A percentile compares a stretch with the other conserved stretches of the same genome.
Conservation (phyloP, 2,329 filamentous ascomycete species). For the Talaromyces sp. region DNA sequence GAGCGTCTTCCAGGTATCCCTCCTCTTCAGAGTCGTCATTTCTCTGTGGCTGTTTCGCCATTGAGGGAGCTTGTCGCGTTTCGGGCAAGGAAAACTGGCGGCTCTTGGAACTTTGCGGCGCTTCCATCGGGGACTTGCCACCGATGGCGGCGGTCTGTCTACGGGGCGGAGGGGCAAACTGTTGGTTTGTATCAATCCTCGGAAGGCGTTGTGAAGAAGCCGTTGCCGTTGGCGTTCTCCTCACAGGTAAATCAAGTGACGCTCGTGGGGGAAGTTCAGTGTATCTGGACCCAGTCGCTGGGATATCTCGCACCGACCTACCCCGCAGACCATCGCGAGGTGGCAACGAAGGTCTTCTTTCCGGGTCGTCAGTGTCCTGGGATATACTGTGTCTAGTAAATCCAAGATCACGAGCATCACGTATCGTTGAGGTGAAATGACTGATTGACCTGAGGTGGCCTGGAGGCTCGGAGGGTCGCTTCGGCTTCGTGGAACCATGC, state of each 20-base stretch:
- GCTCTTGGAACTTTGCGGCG: slow-evolving; percentile 15
- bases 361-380: slow-evolving; percentile 26
- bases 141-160: slow-evolving; percentile 19
- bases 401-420: slow-evolving; percentile 34
- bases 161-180: slow-evolving; percentile 30
- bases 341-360: slow-evolving; percentile 48
- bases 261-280: slow-evolving; percentile 4
- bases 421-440: slow-evolving; percentile 24
- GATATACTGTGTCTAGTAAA: slow-evolving; percentile 37
- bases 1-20: slow-evolving; percentile 42
- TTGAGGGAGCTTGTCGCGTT: slow-evolving; percentile 11
- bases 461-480: not conserved
- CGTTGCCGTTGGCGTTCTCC: slow-evolving; percentile 7
- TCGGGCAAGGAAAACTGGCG: slow-evolving; percentile 23
- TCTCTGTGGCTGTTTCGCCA: slow-evolving; percentile 1
- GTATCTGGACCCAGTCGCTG: slow-evolving; percentile 4
- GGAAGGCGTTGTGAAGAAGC: slow-evolving; percentile 15
- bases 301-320: slow-evolving; percentile 11
- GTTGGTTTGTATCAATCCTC: slow-evolving; percentile 16
- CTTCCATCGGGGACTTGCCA: slow-evolving; percentile 13
- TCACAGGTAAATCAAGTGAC: slow-evolving; percentile 14
- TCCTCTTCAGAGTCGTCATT: slow-evolving; percentile 51
- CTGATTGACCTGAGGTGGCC: slow-evolving; percentile 17
- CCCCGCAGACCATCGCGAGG: slow-evolving; percentile 29
- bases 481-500: slow-evolving; percentile 23